Percentiles rank a stretch among this genome's conserved stretches.
These are phyloP conservation scores for Grosmannia clavigera DNA, from an alignment of 2,329 filamentous ascomycete species.

Conservation along the genomic window DNA sequence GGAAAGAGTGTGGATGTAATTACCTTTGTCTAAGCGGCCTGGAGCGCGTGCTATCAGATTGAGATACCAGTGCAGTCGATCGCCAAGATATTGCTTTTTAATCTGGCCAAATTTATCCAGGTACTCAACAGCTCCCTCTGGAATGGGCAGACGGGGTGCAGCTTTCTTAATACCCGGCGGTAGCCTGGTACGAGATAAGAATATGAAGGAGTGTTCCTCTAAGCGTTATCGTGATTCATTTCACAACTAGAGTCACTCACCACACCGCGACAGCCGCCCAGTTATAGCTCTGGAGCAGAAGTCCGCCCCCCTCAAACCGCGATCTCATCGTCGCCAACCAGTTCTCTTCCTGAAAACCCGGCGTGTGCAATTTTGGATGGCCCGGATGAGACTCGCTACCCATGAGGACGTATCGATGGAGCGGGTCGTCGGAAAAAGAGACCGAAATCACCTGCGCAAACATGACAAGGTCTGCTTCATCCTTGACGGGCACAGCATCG, in stretches of 20 bases:
- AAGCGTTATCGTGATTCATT: too few species aligned
- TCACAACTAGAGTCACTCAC: background rate
- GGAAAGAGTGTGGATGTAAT: background rate
- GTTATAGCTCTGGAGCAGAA: background rate
- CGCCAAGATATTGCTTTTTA: background rate
- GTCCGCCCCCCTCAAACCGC: background rate
- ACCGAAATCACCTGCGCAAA: background rate
- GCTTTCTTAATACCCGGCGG: background rate
- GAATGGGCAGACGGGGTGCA: background rate
- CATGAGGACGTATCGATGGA: background rate
- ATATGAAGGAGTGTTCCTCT: background rate
- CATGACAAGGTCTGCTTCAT: background rate
- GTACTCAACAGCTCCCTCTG: background rate
- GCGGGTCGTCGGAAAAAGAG: background rate
- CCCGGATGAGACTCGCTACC: background rate
- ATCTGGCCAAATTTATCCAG: background rate
- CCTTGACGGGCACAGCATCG: background rate
- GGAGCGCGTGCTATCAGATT: background rate
- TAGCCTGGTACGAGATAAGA: background rate
- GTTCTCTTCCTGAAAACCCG: background rate
- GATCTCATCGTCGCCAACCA: background rate
- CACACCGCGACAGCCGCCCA: background rate
- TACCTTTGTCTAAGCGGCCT: background rate
- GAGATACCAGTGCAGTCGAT: background rate
- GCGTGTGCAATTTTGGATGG: background rate